Percentiles rank a stretch among this genome's conserved stretches.
phyloP scores from a whole-genome alignment of 2,329 filamentous ascomycete species.

The Trichoderma simmonsii region DNA sequence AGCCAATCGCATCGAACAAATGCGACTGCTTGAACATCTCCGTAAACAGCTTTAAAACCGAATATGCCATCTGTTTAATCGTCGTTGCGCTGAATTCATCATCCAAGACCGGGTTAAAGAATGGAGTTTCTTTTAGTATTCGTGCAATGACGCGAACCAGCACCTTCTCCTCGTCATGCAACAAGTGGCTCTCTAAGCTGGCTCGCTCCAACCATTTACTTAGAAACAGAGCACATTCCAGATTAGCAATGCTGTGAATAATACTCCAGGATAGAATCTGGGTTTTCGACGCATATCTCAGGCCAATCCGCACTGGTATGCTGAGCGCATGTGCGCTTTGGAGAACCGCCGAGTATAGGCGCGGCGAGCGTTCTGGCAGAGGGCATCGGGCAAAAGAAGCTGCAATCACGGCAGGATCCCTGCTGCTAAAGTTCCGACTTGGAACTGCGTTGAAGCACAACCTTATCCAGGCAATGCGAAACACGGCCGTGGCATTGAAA shows the following conservation, averaged over 20 bases:
- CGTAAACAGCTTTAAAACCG: neutral
- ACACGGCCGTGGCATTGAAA: constrained; percentile 9
- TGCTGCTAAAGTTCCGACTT: neutral
- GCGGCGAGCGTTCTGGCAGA: constrained; percentile 6
- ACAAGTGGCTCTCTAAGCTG: neutral
- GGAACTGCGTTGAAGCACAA: neutral
- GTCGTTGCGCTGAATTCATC: neutral
- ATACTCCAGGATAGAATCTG: constrained; percentile 12
- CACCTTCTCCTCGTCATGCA: neutral
- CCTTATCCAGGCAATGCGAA: constrained; percentile 8
- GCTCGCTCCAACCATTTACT: constrained; percentile 3
- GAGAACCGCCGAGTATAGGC: constrained; percentile 3
- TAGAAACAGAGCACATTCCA: constrained; percentile 6
- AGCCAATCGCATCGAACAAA: constrained; percentile 9
- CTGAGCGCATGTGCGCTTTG: constrained; percentile 11
- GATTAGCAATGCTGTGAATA: constrained; percentile 1
- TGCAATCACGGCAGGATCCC: neutral
- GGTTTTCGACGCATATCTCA: constrained; percentile 1
- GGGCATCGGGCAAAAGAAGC: neutral
- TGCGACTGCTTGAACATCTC: constrained; percentile 10
- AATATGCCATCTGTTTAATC: constrained; percentile 3
- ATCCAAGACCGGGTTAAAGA: neutral
- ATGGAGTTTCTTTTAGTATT: constrained; percentile 2
- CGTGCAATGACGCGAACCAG: constrained; percentile 2
- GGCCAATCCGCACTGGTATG: constrained; percentile 8